phyloP scores from a whole-genome alignment of 768 basidiomycete genomes.

The Naganishia antarctica region DNA sequence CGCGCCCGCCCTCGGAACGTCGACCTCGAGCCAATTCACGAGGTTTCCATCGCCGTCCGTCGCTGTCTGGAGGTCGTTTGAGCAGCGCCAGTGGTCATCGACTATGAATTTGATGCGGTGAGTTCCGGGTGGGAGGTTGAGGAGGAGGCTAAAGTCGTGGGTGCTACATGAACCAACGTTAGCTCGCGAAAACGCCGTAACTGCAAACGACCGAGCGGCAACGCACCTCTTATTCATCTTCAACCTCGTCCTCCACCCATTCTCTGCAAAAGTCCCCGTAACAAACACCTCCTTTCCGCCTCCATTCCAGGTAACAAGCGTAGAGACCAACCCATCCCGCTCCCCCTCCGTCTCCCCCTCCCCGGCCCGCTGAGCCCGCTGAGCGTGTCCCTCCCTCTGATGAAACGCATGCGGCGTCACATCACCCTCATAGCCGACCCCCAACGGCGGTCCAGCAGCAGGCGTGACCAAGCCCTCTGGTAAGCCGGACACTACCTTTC shows the following conservation, averaged over 20 bases:
- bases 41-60: conserved; percentile 84
- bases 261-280: conserved; percentile 48
- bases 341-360: background rate
- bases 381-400: background rate
- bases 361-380: background rate
- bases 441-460: too few relatives aligned
- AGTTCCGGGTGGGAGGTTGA: conserved; percentile 74
- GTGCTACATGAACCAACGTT: conserved; percentile 33
- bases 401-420: conserved; percentile 11
- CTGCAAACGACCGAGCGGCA: background rate
- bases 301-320: conserved; percentile 49
- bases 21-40: conserved; percentile 84
- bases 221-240: conserved; percentile 48
- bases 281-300: conserved; percentile 50
- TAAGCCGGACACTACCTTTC: background rate
- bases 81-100: conserved; percentile 74
- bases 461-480: background rate
- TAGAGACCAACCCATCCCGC: conserved; percentile 40
- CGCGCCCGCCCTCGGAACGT: conserved; percentile 46
- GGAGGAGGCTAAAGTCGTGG: conserved; percentile 45
- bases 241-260: conserved; percentile 48
- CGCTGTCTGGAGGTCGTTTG: conserved; percentile 65
- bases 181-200: background rate
- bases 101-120: conserved; percentile 94
- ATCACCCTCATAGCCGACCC: too few relatives aligned